These are phyloP conservation scores for Arachis stenosperma DNA, from an alignment of 306 rosid species.

Conservation along the genomic window DNA sequence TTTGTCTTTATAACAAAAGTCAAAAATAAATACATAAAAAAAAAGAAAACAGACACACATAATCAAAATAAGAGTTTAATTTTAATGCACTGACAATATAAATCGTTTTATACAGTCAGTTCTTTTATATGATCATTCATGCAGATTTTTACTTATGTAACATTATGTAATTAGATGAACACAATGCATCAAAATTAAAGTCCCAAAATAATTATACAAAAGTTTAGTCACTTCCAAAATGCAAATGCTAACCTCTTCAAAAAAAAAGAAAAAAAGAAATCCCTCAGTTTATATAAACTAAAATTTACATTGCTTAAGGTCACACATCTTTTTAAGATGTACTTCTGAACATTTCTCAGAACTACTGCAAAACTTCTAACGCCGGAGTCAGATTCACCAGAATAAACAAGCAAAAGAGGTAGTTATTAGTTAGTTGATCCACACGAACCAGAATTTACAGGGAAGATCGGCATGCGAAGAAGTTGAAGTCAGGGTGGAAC, in stretches of 20 bases:
- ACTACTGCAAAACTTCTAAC: constrained; percentile 25
- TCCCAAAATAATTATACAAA: not conserved
- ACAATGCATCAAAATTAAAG: no score
- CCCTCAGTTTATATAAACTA: constrained; percentile 14
- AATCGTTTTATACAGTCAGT: no score
- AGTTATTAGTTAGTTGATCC: constrained; percentile 7
- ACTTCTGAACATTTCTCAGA: constrained; percentile 21
- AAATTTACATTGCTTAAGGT: constrained; percentile 15
- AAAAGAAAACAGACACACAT: no score
- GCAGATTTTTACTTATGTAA: no score
- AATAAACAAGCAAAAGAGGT: not conserved
- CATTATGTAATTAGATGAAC: no score
- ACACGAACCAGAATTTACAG: constrained; percentile 33
- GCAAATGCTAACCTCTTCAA: not conserved
- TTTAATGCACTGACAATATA: no score
- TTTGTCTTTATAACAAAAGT: not conserved
- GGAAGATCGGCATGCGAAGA: constrained; percentile 45
- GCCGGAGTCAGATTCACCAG: constrained; percentile 20
- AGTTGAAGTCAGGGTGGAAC: constrained; percentile 74
- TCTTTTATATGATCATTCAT: no score
- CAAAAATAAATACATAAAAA: not conserved
- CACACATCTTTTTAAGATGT: constrained; percentile 25
- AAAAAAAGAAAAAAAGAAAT: not conserved
- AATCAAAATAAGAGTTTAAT: no score
- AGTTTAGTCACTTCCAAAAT: constrained; percentile 11